These are phyloP conservation scores for Lolium multiflorum DNA, from an alignment of 176 grass and related monocot species.

Conservation along the genomic window DNA sequence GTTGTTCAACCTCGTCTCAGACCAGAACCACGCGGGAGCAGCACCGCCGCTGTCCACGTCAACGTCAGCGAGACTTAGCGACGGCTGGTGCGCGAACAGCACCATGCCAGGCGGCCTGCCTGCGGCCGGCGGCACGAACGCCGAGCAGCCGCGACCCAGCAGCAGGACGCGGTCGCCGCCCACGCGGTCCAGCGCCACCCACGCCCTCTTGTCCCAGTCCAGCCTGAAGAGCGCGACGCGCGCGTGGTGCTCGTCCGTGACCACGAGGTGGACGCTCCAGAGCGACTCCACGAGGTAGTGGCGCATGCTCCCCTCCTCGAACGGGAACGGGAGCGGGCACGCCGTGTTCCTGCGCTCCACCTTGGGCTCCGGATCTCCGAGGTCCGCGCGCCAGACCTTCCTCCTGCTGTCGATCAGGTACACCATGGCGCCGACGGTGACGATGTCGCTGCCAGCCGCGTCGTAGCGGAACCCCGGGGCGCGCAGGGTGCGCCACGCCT, in stretches of 20 bases:
- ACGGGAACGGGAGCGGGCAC: constrained; percentile 37
- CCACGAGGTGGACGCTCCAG: constrained; percentile 53
- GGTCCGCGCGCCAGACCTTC: constrained; percentile 53
- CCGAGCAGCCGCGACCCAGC: constrained; percentile 55
- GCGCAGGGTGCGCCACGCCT: constrained; percentile 43
- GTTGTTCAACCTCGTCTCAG: constrained; percentile 29
- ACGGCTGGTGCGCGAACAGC: constrained; percentile 43
- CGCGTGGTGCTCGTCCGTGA: constrained; percentile 45
- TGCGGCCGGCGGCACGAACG: constrained; percentile 38
- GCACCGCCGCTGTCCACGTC: no score
- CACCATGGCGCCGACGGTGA: constrained; percentile 38
- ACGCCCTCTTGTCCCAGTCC: constrained; percentile 37
- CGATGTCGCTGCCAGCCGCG: constrained; percentile 43
- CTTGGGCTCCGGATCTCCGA: constrained; percentile 40
- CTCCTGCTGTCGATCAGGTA: constrained; percentile 44
- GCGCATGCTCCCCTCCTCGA: background rate
- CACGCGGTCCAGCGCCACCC: background rate
- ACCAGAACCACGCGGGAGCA: constrained; percentile 47
- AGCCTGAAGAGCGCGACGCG: constrained; percentile 40
- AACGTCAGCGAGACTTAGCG: background rate
- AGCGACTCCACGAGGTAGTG: constrained; percentile 47
- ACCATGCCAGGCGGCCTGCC: constrained; percentile 34
- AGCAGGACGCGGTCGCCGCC: constrained; percentile 42
- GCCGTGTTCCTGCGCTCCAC: constrained; percentile 41
- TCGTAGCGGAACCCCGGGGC: constrained; percentile 50